Conservation (phyloP, 768 basidiomycete genomes). For the Mycena floridula region DNA sequence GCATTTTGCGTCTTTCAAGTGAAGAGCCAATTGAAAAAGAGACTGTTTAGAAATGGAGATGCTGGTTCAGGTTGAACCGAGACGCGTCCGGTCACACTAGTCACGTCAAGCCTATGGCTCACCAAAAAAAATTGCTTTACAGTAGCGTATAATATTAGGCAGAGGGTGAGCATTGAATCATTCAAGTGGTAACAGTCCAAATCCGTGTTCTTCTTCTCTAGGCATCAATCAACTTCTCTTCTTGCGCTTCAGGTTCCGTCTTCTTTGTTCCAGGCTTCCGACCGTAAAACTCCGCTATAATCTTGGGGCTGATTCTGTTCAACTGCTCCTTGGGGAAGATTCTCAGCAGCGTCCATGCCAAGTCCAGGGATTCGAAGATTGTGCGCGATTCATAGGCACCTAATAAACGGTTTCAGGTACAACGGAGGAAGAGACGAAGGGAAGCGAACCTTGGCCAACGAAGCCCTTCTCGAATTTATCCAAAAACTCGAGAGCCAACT, state of each 20-base stretch:
- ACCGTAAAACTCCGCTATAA: conserved; percentile 88
- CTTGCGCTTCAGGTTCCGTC: conserved; percentile 41
- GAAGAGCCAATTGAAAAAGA: too few species aligned
- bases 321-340: conserved; percentile 99
- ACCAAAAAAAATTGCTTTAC: too few species aligned
- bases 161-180: too few species aligned
- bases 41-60: too few species aligned
- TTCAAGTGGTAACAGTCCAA: too few species aligned
- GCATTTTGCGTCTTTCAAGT: too few species aligned
- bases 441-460: conserved; percentile 83
- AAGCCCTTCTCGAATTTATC: conserved; percentile 98
- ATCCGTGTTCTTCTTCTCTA: too few species aligned
- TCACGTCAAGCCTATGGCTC: too few species aligned
- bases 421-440: too few species aligned
- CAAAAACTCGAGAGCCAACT: conserved; percentile 93
- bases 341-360: conserved; percentile 93
- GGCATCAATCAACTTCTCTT: conserved; percentile 62
- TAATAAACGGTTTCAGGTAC: conserved; percentile 29
- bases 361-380: conserved; percentile 94
- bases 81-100: too few species aligned
- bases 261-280: conserved; percentile 68
- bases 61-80: too few species aligned
- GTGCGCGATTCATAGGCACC: conserved; percentile 93
- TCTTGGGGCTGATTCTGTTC: conserved; percentile 97
- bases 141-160: too few species aligned